Percentiles rank a stretch among this genome's conserved stretches.
These are phyloP conservation scores for Suillus occidentalis DNA, from an alignment of 768 basidiomycete species.

Conservation along the genomic window DNA sequence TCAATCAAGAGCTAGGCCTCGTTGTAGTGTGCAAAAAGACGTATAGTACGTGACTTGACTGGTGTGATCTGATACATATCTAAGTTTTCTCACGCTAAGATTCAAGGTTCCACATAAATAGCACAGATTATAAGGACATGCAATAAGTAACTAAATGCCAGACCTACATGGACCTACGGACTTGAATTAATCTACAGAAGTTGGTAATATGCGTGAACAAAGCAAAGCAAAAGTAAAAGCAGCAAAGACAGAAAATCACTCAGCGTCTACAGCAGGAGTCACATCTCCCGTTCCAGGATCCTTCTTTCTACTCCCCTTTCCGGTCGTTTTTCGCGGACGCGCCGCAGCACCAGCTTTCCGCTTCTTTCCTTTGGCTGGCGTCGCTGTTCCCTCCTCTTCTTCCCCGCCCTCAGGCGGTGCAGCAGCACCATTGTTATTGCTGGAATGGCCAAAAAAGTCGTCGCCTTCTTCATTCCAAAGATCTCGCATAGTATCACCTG, in stretches of 20 bases:
- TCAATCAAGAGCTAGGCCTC: constrained; percentile 4
- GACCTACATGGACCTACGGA: constrained; percentile 30
- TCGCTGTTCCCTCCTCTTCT: constrained; percentile 30
- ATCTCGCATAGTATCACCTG: constrained; percentile 50
- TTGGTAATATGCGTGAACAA: constrained; percentile 14
- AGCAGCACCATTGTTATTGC: constrained; percentile 20
- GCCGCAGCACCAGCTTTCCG: constrained; percentile 29
- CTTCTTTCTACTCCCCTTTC: constrained; percentile 35
- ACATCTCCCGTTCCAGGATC: constrained; percentile 21
- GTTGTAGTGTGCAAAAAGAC: constrained; percentile 3
- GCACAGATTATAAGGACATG: constrained; percentile 28
- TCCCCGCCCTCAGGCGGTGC: constrained; percentile 24
- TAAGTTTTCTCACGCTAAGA: background rate
- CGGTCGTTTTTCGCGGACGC: constrained; percentile 32
- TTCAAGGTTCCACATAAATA: constrained; percentile 4
- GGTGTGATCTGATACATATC: background rate
- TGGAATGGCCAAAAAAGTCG: constrained; percentile 75
- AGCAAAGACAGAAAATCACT: constrained; percentile 19
- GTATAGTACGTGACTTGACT: background rate
- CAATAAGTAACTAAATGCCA: constrained; percentile 17
- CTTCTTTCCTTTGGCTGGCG: constrained; percentile 33
- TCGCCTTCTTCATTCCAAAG: constrained; percentile 88
- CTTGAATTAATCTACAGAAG: constrained; percentile 32
- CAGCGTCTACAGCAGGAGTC: constrained; percentile 28
- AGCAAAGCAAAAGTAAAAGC: constrained; percentile 14